Conservation (phyloP, 2,329 filamentous ascomycete species). For the Stenocarpella maydis region DNA sequence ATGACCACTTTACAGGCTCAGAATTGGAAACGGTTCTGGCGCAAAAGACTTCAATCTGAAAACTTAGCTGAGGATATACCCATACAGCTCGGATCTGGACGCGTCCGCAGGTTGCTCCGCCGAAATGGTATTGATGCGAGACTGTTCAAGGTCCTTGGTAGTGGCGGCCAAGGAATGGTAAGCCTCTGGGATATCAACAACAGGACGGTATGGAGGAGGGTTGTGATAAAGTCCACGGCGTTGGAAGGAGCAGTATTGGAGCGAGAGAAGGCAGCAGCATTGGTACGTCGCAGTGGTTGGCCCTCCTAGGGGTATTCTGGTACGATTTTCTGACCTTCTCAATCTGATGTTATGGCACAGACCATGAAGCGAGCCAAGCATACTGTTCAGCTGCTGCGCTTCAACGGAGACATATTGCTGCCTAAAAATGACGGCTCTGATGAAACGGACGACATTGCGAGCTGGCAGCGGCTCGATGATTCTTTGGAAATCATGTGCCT, state of each 20-base stretch:
- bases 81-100: neutral
- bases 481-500: conserved; percentile 8
- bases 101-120: conserved; percentile 7
- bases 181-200: conserved; percentile 8
- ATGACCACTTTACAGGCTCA: neutral
- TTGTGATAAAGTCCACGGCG: conserved; percentile 14
- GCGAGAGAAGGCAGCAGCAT: neutral
- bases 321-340: neutral
- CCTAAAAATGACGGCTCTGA: neutral
- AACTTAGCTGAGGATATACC: neutral
- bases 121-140: neutral
- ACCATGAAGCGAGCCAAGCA: conserved; percentile 7
- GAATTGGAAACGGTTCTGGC: conserved; percentile 9
- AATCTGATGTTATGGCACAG: neutral
- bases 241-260: neutral
- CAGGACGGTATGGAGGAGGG: neutral
- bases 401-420: conserved; percentile 9
- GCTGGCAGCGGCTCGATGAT: conserved; percentile 1
- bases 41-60: neutral
- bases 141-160: neutral
- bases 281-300: neutral
- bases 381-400: conserved; percentile 1
- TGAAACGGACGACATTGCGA: neutral
- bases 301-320: neutral
- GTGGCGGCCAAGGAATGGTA: conserved; percentile 2